A percentile compares a stretch with the other conserved stretches of the same genome.
Conservation (phyloP, 768 basidiomycete genomes). For the Lactarius trivialis region DNA sequence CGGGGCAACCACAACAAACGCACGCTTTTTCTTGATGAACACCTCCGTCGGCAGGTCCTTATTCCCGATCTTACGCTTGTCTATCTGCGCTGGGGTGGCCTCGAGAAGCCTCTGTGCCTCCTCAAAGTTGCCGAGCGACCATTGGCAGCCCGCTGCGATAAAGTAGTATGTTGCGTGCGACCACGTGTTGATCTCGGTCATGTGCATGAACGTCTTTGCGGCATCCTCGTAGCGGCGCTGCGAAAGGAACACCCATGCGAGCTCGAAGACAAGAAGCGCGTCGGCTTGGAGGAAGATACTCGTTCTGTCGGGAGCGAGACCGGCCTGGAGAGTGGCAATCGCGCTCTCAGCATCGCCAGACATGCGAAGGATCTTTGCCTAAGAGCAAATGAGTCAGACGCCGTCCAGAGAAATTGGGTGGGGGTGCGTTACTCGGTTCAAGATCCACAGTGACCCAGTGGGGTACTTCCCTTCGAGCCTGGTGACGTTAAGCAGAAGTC, state of each 20-base stretch:
- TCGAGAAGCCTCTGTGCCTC: constrained; percentile 60
- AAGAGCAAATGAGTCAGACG: background rate
- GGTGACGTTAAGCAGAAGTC: background rate
- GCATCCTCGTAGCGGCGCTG: constrained; percentile 60
- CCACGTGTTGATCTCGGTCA: constrained; percentile 70
- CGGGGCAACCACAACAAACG: constrained; percentile 26
- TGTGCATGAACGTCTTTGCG: constrained; percentile 55
- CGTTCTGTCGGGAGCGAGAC: constrained; percentile 46
- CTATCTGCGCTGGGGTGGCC: constrained; percentile 50
- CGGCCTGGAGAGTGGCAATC: constrained; percentile 52
- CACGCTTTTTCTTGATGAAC: constrained; percentile 71
- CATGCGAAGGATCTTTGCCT: constrained; percentile 78
- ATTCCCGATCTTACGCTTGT: constrained; percentile 56
- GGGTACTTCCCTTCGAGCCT: constrained; percentile 57
- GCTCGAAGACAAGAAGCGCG: constrained; percentile 64
- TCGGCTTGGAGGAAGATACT: constrained; percentile 67
- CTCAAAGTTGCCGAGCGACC: constrained; percentile 47
- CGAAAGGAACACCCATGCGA: constrained; percentile 68
- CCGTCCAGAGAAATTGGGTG: no score
- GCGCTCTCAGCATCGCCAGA: constrained; percentile 56
- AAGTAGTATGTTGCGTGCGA: constrained; percentile 72
- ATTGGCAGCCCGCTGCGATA: constrained; percentile 68
- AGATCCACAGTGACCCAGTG: constrained; percentile 62
- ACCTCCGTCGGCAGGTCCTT: constrained; percentile 70
- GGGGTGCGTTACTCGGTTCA: constrained; percentile 49